phyloP scores from a whole-genome alignment of 2,329 filamentous ascomycete species.

The Aspergillus sp. region DNA sequence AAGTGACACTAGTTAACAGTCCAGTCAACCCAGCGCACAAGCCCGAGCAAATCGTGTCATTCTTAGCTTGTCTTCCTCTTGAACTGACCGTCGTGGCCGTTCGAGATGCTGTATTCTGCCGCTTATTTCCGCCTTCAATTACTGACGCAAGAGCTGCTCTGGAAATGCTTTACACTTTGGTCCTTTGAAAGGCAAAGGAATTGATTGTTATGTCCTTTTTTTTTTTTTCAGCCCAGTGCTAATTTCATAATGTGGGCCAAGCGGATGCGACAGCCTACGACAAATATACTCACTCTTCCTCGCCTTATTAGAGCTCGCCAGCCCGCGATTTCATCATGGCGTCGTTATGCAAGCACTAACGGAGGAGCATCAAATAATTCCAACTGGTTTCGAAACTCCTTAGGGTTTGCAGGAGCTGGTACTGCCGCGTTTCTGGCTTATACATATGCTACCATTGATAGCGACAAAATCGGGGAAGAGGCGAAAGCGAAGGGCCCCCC shows the following conservation, averaged over 20 bases:
- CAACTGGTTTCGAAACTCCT: constrained; percentile 25
- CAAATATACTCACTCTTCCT: constrained; percentile 15
- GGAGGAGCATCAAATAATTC: constrained; percentile 9
- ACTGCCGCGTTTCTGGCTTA: constrained; percentile 26
- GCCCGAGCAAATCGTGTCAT: not conserved
- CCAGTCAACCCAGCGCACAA: not conserved
- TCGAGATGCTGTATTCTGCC: constrained; percentile 30
- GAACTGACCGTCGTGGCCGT: constrained; percentile 13
- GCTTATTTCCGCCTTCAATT: constrained; percentile 18
- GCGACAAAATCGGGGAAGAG: constrained; percentile 11
- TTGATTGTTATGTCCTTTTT: constrained; percentile 3
- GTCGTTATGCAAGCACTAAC: constrained; percentile 25
- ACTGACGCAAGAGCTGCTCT: constrained; percentile 18
- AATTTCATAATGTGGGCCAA: constrained; percentile 21
- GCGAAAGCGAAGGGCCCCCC: constrained; percentile 14
- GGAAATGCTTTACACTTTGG: not conserved
- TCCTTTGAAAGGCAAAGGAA: constrained; percentile 20
- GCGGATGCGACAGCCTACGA: constrained; percentile 18
- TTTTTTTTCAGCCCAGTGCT: not conserved
- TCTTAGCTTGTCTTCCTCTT: not conserved
- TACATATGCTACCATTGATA: constrained; percentile 19
- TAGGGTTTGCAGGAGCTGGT: constrained; percentile 26
- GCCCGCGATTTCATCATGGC: constrained; percentile 16
- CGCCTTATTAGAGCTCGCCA: constrained; percentile 14
- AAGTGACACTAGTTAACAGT: not conserved